Percentiles rank a stretch among this genome's conserved stretches.
Conservation (phyloP, 2,329 filamentous ascomycete genomes). For the Daldinia eschscholtzii region DNA sequence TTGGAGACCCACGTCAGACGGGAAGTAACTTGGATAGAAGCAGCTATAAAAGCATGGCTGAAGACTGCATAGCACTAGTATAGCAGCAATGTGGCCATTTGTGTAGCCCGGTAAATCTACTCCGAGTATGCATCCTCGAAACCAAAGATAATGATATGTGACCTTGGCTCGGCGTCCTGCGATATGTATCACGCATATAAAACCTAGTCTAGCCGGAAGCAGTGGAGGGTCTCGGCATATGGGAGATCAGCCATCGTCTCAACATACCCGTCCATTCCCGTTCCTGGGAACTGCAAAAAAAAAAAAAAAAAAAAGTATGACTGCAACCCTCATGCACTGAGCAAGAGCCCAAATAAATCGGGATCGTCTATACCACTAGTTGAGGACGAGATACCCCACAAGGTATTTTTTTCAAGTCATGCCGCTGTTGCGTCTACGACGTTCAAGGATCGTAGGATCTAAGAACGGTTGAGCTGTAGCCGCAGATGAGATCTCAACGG, state of each 20-base stretch:
- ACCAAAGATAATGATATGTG: constrained; percentile 24
- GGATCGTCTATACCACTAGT: constrained; percentile 17
- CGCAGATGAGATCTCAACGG: constrained; percentile 47
- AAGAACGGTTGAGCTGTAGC: constrained; percentile 53
- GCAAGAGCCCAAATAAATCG: constrained; percentile 14
- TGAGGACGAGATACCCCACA: constrained; percentile 12
- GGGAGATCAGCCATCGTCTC: constrained; percentile 25
- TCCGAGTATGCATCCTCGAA: constrained; percentile 24
- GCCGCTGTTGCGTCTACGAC: constrained; percentile 24
- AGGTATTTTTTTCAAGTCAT: constrained; percentile 13
- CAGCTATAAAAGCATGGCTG: constrained; percentile 21
- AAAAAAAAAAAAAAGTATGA: not conserved
- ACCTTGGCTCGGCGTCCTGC: constrained; percentile 27
- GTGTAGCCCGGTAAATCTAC: constrained; percentile 20
- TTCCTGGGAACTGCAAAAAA: constrained; percentile 3
- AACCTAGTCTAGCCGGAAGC: constrained; percentile 24
- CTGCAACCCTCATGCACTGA: constrained; percentile 18
- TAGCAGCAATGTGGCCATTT: constrained; percentile 8
- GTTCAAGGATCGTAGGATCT: constrained; percentile 50
- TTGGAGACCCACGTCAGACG: constrained; percentile 11
- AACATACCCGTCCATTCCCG: constrained; percentile 18
- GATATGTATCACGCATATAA: constrained; percentile 26
- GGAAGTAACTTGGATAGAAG: not conserved
- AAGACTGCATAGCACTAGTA: constrained; percentile 26
- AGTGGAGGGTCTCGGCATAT: constrained; percentile 19